Evolutionary conservation across 768 basidiomycete species (phyloP), one percentile per base, ranked within the genome.

Genomic region (Suillus bovinus): DNA sequence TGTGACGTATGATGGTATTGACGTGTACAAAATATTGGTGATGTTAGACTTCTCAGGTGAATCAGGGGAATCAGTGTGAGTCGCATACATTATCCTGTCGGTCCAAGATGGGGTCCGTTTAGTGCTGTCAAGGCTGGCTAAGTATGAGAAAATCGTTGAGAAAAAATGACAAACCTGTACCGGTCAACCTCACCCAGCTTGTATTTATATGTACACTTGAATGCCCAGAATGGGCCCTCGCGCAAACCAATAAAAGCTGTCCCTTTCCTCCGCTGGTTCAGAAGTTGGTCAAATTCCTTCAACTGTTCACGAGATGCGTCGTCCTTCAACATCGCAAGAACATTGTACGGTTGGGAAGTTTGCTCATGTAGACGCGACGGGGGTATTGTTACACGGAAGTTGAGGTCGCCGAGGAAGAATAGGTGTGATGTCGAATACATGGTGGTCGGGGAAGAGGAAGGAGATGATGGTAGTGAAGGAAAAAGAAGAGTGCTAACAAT

Each of bases 151-250:
- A 31, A 31, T n/a, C 9, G 22, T 22, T 55, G 47, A 41, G 57
- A 36, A 61, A 54, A 61, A 39, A 56, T 50, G 0, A 72, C 84
- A 27, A 63, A 92, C 91, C 82, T 86, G 76, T 94, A 97, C 66
- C 86, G 85, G 70, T 95, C 91, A 24, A 93, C 86, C 69, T 90
- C 84, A 13, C 93, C 93, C 13, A 94, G 78, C 57, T 82, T 72
- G 70, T 93, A 94, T 74, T 97, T 97, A 69, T 96, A 98, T 47
- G 89, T 94, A 72, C 92, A 91, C 61, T 94, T 93, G 79, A 96
- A 96, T 60, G 79, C 81, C 84, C 89, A 91, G 70, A 98, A 90
- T 24, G 90, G 86, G n/a, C 89, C 93, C 73, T 98, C 96, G 34
- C 81, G 81, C 42, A 98, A 77, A 36, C 90, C 87, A 39, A 87